Evolutionary conservation across 139 green algal species (phyloP), one percentile per base, ranked within the genome.

Genomic region (Ettlia oleoabundans): DNA sequence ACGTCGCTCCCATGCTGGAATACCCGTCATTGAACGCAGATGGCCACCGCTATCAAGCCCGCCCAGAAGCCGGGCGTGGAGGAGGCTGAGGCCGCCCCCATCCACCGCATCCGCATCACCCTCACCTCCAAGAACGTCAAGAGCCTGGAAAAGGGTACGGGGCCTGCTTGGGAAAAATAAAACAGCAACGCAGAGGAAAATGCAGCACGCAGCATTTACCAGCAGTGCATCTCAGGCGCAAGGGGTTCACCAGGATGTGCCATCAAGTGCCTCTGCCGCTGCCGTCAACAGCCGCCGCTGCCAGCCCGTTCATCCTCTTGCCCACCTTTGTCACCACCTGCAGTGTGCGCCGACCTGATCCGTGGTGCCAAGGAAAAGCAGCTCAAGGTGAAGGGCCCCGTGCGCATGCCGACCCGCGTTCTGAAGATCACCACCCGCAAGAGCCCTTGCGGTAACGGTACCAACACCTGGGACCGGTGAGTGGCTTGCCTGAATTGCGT

Each of bases 401-500:
- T 99, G 82, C 92, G 97, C 87, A 96, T 99, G 93, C 97, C 97
- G 86, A 99, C 97, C 81, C 99, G 99, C 93, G 91, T 91, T n/a
- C 92, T 99, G 82, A 90, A 89, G 76, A 96, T 99, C 89, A 99
- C 96, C 84, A 98, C 94, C 30, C 93, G 97, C 86, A 99, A 99
- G 94, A 97, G 95, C 2, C 97, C 97, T 41, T 98, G 92, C 86
- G 97, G 97, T 92, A 93, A 99, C 88, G 97, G 97, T 93, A 99
- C 97, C 89, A 99, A 99, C 95, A 99, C 97, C 70, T 99, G 88
- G 86, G 97, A 99, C 86, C 83, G n/a, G n/a, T n/a, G n/a, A n/a
- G n/a, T n/a, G n/a, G n/a, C n/a, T n/a, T n/a, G n/a, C n/a, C n/a
- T n/a, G n/a, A n/a, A n/a, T n/a, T n/a, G n/a, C n/a, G n/a, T n/a